Base-by-base conservation (phyloP, 2,329 filamentous ascomycete genomes). In the Neofusicoccum ribis region DNA sequence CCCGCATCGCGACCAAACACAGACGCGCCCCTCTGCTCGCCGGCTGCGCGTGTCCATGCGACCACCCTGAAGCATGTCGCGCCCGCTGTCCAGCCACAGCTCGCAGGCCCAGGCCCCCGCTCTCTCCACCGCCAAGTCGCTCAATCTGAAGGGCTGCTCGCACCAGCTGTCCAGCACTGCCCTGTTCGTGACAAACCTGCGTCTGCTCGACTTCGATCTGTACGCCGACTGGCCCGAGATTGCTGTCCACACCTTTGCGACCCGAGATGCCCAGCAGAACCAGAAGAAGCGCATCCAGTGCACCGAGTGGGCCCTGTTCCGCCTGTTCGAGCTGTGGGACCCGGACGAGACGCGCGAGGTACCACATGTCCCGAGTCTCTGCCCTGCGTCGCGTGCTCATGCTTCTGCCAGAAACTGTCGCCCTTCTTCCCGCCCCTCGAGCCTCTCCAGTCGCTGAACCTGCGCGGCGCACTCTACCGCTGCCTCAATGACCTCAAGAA, bases 381-480 rank as follows among this genome's bases (percentile, higher is more conserved):
- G 31, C 27, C 23, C n/a, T 37, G 2, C 15, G 5, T 9, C 41
- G 11, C 12, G 41, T 43, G 56, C 56, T 60, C 9, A 60, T n/a
- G 8, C 17, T 34, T 37, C 15, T 41, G 51, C 5, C 59, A 94
- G 90, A 97, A 95, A 84, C 84, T 98, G 9, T 89, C 89, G 65
- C 91, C 92, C 0, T 95, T 94, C 81, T 98, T 96, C 73, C 95
- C 95, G 15, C 92, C 95, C 0, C 84, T 91, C 69, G 93, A 97
- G 71, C 92, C 94, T 43, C 84, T 96, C 52, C 93, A 97, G 77
- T 97, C 93, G 5, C 83, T 96, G 70, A 97, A 96, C 74, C 85
- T 99, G 6, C 91, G 95, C 59, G 88, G 91, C 37, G 92, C 91
- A 8, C 83, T 97, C 8, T 90, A 93, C 71, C 87, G 92, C 76